A percentile compares a stretch with the other conserved stretches of the same genome.
Evolutionary conservation across 257 asterid species (phyloP).

Genomic region (Solanum piurae): DNA sequence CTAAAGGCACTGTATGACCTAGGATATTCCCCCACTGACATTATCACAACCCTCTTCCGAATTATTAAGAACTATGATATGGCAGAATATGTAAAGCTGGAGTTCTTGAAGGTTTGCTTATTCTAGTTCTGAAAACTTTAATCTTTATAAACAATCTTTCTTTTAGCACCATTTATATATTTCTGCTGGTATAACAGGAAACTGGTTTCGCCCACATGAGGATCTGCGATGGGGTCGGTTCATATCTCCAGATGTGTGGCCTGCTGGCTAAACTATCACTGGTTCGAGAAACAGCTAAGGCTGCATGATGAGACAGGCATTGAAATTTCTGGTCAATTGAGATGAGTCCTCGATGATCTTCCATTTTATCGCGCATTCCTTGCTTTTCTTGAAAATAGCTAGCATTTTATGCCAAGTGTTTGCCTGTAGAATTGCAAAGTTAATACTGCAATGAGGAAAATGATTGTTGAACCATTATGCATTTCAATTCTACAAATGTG

Average conservation of each 20-base stretch:
- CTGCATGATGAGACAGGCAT: slow-evolving; percentile 21
- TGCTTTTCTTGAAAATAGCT: not conserved
- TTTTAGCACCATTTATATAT: not conserved
- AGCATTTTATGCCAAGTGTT: not conserved
- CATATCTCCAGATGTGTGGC: slow-evolving; percentile 92
- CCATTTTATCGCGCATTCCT: not conserved
- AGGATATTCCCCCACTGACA: slow-evolving; percentile 97
- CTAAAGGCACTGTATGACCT: slow-evolving; percentile 84
- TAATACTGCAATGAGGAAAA: not conserved
- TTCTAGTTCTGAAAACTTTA: not conserved
- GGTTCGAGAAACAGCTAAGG: slow-evolving; percentile 75
- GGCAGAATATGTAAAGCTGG: slow-evolving; percentile 89
- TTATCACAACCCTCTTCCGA: slow-evolving; percentile 91
- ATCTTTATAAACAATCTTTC: not conserved
- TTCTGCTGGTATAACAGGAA: slow-evolving; percentile 38
- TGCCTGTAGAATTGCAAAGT: not conserved
- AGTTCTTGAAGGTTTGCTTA: slow-evolving; percentile 72
- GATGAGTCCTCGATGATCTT: not conserved
- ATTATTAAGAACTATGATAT: slow-evolving; percentile 81
- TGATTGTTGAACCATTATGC: not conserved
- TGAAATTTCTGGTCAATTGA: not conserved
- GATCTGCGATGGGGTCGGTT: slow-evolving; percentile 93
- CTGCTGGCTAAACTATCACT: slow-evolving; percentile 62
- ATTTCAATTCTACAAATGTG: not conserved
- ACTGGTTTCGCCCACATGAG: slow-evolving; percentile 98